phyloP scores from a whole-genome alignment of 23 red algal species.

The Gracilaria vermiculophylla region DNA sequence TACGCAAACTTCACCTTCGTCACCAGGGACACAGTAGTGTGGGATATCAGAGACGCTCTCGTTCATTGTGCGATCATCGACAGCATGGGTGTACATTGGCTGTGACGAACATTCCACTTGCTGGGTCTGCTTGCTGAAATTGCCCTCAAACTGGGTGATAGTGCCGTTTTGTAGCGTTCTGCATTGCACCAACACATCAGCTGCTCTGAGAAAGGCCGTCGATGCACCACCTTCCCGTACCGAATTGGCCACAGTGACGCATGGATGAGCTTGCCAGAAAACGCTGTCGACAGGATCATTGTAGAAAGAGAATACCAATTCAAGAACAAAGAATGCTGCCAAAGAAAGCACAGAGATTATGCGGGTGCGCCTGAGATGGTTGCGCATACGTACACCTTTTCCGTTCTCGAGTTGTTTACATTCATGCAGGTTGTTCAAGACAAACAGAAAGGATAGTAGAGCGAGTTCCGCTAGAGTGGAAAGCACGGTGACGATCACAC shows the following conservation, averaged over 20 bases:
- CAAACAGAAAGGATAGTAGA: conserved; percentile 17
- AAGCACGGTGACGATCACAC: conserved; percentile 27
- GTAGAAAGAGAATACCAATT: neutral
- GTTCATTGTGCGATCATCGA: neutral
- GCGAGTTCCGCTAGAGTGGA: conserved; percentile 32
- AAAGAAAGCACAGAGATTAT: neutral
- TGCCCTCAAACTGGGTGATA: neutral
- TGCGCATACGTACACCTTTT: neutral
- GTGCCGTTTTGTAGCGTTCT: neutral
- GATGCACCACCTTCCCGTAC: neutral
- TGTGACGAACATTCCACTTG: neutral
- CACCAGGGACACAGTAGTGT: neutral
- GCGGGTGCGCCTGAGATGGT: neutral
- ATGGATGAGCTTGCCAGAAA: neutral
- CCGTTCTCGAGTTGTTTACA: neutral
- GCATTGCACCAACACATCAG: neutral
- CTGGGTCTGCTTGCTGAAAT: neutral
- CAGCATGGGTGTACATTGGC: neutral
- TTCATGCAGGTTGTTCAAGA: conserved; percentile 13
- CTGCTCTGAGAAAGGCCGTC: neutral
- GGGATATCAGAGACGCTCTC: neutral
- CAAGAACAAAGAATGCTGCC: neutral
- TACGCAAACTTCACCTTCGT: neutral
- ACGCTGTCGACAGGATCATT: neutral
- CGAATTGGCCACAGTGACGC: neutral